Base-by-base conservation (phyloP, 2,329 filamentous ascomycete species). In the Phialophora macrospora region DNA sequence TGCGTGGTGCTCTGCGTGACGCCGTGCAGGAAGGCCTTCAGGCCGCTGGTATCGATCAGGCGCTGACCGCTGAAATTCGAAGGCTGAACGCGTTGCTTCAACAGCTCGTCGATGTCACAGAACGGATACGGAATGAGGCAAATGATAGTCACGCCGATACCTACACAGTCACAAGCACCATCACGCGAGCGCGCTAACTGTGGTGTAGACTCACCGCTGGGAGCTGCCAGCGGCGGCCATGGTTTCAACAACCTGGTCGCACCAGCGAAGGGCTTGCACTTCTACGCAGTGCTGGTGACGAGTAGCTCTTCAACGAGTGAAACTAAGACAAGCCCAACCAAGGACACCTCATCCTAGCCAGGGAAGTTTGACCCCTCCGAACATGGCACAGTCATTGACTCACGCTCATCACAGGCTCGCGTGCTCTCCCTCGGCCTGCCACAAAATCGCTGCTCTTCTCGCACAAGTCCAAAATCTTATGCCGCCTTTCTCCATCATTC, bases 271-370 rank as follows among this genome's bases (percentile, higher is more conserved):
- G 56, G 56, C 56, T 60, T 60, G 62, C 62, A 64, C 62, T 64
- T 64, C 62, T 64, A 64, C 56, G 62, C 28, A 64, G 62, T 64
- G 62, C 62, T 64, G 62, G 62, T 64, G 62, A 64, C 62, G 32
- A 64, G 56, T 64, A 64, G 62, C 62, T 60, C 56, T 59, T 41
- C 32, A n/a, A 60, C 20, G 56, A 60, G 62, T 64, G 62, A 64
- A 64, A 60, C 62, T 46, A 64, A 34, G 62, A 64, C 62, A 62
- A 62, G 60, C 60, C 60, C 60, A 28, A 62, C 28, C 34, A 17
- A 62, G 14, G n/a, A 62, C 22, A 34, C 60, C 49, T 55, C 60
- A 62, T 62, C 49, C 12, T 62, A 30, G 34, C 60, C n/a, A 62
- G 22, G 60, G 41, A 55, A 62, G 49, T 55, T 41, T 55, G 28